Evolutionary conservation across 2,329 filamentous ascomycete genomes (phyloP), one percentile per base, ranked within the genome.

Genomic region (Chaetomiaceae sp.): DNA sequence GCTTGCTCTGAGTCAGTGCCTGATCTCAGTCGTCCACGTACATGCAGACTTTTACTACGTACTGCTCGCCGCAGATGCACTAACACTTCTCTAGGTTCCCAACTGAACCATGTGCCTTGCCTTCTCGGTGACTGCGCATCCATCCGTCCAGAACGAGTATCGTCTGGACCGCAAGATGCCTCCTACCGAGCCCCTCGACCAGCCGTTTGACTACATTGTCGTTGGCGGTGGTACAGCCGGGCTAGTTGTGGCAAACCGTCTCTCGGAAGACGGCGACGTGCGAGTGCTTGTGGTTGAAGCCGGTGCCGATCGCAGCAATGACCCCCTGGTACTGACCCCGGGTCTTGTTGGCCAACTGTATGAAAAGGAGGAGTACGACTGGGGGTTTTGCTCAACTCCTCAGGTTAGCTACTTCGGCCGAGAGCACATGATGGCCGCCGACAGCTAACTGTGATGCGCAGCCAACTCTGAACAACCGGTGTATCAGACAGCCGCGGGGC

Each of bases 201-300:
- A 51, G 40, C 48, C 50, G 4, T 73, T 68, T 61, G 70, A 75
- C 58, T 74, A 70, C 56, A 58, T 74, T 48, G 62, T 75, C 40
- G 68, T 72, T n/a, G 71, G 72, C 26, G 72, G 71, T n/a, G 72
- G 72, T 14, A 74, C 71, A 3, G 66, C 71, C 18, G 72, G 72
- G n/a, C 67, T 72, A 43, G 66, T 70, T 2, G 63, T 74, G 46
- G 72, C 71, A 14, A 64, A 63, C 43, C 66, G 71, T 32, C 62
- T 74, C 12, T 63, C 58, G 24, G 66, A 69, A 49, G 60, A 67
- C 47, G 55, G 58, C 24, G 36, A 62, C 30, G 57, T 64, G 24
- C 56, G 56, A 6, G 64, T 72, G 14, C 54, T 68, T 7, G 63
- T 71, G 6, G 53, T 70, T n/a, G 67, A 71, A 47, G 67, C 67